A percentile compares a stretch with the other conserved stretches of the same genome.
Conservation (phyloP, 1,284 basidiomycete species). For the Cryptococcus sp. region DNA sequence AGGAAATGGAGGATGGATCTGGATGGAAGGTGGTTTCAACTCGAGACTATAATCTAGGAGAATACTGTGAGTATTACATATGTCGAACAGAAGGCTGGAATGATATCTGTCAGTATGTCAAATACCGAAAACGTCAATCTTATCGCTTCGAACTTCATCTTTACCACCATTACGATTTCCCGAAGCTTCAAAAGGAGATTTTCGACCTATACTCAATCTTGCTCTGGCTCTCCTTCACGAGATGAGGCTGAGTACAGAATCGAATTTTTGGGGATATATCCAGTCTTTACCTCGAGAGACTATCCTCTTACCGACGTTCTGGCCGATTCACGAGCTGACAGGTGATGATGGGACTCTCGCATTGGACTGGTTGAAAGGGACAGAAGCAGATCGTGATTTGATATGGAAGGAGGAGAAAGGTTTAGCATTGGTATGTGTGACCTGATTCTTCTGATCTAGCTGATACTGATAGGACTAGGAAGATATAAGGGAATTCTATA, state of each 20-base stretch:
- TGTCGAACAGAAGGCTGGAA: not conserved
- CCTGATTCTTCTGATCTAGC: not conserved
- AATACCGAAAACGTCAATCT: conserved; percentile 41
- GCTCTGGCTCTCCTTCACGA: conserved; percentile 46
- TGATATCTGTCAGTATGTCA: conserved; percentile 30
- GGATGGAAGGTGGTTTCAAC: conserved; percentile 8
- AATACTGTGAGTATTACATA: conserved; percentile 10
- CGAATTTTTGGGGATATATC: conserved; percentile 45
- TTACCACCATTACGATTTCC: conserved; percentile 5
- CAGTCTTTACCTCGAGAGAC: conserved; percentile 40
- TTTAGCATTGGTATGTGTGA: conserved; percentile 28
- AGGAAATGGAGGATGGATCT: conserved; percentile 5
- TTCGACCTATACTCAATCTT: conserved; percentile 36
- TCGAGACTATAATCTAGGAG: conserved; percentile 6
- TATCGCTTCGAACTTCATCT: conserved; percentile 35
- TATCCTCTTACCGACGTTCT: conserved; percentile 40
- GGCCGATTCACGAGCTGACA: conserved; percentile 24
- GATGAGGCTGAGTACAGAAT: conserved; percentile 31
- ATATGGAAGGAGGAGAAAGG: conserved; percentile 26
- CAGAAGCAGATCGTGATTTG: conserved; percentile 41
- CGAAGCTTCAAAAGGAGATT: conserved; percentile 4
- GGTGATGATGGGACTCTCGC: conserved; percentile 33
- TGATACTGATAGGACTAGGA: conserved; percentile 12
- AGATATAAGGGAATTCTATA: conserved; percentile 33
- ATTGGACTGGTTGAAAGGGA: conserved; percentile 31